Evolutionary conservation across 768 basidiomycete genomes (phyloP).

Genomic region (Tricholoma furcatifolium): DNA sequence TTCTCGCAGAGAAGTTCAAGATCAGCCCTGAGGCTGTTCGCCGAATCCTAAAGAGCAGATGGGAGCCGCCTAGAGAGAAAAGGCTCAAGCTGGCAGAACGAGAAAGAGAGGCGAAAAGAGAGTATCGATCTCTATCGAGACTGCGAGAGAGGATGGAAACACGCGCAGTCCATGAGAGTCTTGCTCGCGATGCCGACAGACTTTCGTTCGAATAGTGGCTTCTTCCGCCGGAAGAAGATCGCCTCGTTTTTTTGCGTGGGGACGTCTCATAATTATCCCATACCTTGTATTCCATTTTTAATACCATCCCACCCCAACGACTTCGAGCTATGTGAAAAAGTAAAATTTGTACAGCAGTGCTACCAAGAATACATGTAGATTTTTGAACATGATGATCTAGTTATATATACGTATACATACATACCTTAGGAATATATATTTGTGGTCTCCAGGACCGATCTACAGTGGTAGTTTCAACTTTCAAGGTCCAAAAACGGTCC

Average conservation of each 20-base stretch:
- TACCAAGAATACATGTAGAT: not conserved
- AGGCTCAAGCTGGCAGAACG: slow-evolving; percentile 45
- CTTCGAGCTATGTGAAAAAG: slow-evolving; percentile 1
- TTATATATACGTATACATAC: slow-evolving; percentile 11
- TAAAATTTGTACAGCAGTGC: not conserved
- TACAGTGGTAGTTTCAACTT: slow-evolving; percentile 10
- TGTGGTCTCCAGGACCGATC: slow-evolving; percentile 12
- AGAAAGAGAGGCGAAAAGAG: slow-evolving; percentile 46
- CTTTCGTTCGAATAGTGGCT: slow-evolving; percentile 39
- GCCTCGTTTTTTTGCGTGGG: slow-evolving; percentile 13
- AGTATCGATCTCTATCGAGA: slow-evolving; percentile 34
- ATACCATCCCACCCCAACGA: slow-evolving; percentile 1
- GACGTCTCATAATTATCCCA: slow-evolving; percentile 5
- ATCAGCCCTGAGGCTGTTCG: slow-evolving; percentile 81
- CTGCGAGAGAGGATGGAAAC: slow-evolving; percentile 43
- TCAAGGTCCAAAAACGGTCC: slow-evolving; percentile 8
- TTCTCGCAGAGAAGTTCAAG: slow-evolving; percentile 74
- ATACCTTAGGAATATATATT: slow-evolving; percentile 23
- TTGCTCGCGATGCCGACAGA: slow-evolving; percentile 25
- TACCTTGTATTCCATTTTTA: not conserved
- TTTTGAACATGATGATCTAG: slow-evolving; percentile 1
- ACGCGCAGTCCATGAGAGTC: slow-evolving; percentile 27
- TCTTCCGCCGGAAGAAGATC: slow-evolving; percentile 14
- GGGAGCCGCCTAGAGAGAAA: slow-evolving; percentile 59
- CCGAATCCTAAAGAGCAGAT: slow-evolving; percentile 75